Base-by-base conservation (phyloP, 257 asterid genomes). In the Salvia rosmarinus region DNA sequence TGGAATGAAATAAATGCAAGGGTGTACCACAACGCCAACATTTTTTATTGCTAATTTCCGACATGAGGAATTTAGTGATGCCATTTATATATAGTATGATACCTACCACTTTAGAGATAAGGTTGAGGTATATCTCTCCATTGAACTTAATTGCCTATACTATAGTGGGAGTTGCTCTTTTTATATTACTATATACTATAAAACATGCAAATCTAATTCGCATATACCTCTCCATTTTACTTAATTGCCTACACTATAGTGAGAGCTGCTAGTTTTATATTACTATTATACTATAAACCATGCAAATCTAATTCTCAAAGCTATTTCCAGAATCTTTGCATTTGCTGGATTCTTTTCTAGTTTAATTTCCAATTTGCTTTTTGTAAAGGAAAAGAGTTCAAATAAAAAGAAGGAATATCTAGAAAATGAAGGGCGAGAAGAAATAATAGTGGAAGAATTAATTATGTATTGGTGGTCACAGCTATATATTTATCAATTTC, bases 11-110 rank as follows among this genome's bases (percentile, higher is more conserved):
- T 57, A 46, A 30, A 58, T 39, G 57, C 56, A 6, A 16, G 71
- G 17, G 49, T 52, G 51, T 32, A 60, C 50, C 56, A 71, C 52
- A 58, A 70, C 59, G 67, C 71, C 65, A 16, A 55, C 50, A 57
- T 72, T 32, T 64, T 79, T 67, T 35, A 68, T 64, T 72, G 77
- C 65, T 62, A 75, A 83, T 69, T 66, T 70, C 84, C 84, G 88
- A 84, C 85, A 80, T 57, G 64, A 62, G 76, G 85, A 84, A 84
- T 81, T 81, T 76, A 49, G 68, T 75, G 73, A 66, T 78, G 83
- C 63, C 19, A 70, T 79, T 65, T 60, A 57, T 42, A 74, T 54
- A 67, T 77, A 77, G 81, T 25, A 77, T 62, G 74, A 72, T 83
- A 75, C 81, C 82, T 77, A 71, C 73, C 49, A 72, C 82, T 82